Evolutionary conservation across 2,329 filamentous ascomycete species (phyloP), one percentile per base, ranked within the genome.

Genomic region (Colletotrichum sp.): DNA sequence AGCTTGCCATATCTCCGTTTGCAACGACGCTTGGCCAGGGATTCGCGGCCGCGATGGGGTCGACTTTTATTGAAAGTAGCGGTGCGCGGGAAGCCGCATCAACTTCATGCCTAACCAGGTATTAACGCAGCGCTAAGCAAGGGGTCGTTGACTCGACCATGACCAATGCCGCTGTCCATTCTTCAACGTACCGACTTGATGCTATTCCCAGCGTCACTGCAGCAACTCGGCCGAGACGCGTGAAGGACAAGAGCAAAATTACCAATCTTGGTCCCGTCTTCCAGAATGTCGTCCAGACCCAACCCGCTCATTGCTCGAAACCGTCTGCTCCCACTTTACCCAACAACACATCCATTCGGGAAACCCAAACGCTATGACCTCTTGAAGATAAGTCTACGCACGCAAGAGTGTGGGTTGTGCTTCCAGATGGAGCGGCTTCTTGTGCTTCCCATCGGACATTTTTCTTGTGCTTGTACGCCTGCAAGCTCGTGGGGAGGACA

Each of bases 121-220:
- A 78, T 68, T 60, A 59, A 68, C 70, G 73, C 55, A 68, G 70
- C 64, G 44, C 70, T 79, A 77, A 74, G 79, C 80, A 81, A 80
- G 83, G 80, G 80, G 65, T 75, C 71, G 79, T 81, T 79, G 85
- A 86, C 85, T 87, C 86, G 86, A 87, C 68, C 57, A 63, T 55
- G 55, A 44, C 68, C 55, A 52, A 73, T 76, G 64, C 59, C 44
- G 70, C 26, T 65, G 57, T 73, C 49, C 57, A 66, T 49, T 36
- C 66, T 28, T 67, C 32, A 32, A 24, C 70, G 34, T 73, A 52
- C n/a, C 21, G n/a, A 64, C 24, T 34, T 68, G 57, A 49, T 34
- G 24, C 34, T 68, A 69, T 73, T 68, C 64, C 9, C 28, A 65
- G 32, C 57, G 26, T 73, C 63, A 68, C 70, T 55, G 66, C 57